Evolutionary conservation across 2,329 filamentous ascomycete genomes (phyloP).

Genomic region (Colletotrichum sublineola): DNA sequence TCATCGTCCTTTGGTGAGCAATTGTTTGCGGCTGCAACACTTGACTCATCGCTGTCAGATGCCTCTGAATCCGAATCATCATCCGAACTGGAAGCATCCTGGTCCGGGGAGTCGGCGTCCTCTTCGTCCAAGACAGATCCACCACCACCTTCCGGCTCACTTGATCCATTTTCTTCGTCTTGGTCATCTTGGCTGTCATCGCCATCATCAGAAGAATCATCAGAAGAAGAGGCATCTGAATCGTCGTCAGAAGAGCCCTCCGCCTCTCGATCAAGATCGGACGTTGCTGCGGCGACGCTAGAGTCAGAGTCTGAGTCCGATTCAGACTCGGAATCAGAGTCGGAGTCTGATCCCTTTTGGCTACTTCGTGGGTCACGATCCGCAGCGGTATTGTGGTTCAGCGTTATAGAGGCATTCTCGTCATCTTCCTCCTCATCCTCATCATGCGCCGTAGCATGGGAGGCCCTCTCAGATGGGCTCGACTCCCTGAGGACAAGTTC

Average conservation of each 20-base stretch:
- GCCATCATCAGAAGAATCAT: background rate
- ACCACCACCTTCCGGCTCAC: conserved; percentile 3
- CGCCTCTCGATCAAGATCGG: conserved; percentile 18
- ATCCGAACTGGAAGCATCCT: conserved; percentile 21
- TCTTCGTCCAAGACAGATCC: background rate
- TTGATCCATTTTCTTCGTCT: background rate
- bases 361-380: conserved; percentile 40
- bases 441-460: background rate
- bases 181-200: background rate
- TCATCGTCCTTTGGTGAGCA: background rate
- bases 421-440: background rate
- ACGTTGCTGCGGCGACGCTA: background rate
- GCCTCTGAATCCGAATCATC: conserved; percentile 36
- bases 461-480: conserved; percentile 8
- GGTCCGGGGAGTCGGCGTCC: background rate
- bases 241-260: background rate
- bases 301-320: conserved; percentile 50
- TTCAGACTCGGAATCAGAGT: conserved; percentile 49
- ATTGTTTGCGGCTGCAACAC: background rate
- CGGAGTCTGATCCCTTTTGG: conserved; percentile 42
- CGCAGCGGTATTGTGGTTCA: conserved; percentile 18
- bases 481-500: conserved; percentile 17
- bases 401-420: background rate
- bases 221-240: background rate
- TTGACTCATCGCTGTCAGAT: conserved; percentile 35